Base-by-base conservation (phyloP, 2,329 filamentous ascomycete genomes). In the Nemania abortiva region DNA sequence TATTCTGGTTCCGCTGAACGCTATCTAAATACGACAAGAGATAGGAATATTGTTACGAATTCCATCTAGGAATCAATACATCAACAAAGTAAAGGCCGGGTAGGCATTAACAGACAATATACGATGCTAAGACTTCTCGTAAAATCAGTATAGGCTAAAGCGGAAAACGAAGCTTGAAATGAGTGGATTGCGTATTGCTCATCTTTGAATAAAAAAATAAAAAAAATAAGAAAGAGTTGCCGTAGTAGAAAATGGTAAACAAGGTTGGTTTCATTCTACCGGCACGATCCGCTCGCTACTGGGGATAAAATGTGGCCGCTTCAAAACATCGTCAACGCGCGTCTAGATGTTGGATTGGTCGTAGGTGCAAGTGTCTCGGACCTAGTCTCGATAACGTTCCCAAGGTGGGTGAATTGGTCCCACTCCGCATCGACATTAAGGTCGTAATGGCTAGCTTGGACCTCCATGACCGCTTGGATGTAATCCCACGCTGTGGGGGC, bases 371-470 rank as follows among this genome's bases (percentile, higher is more conserved):
- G 49, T 24, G 24, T 22, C 45, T 47, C 55, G 10, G 58, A 39
- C n/a, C 60, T 45, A 15, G 62, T 49, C 47, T 73, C 71, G 15
- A 70, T 72, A 27, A 73, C 57, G 1, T 72, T 72, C 2, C 75
- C 72, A 1, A 76, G 72, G 52, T 73, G 71, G 1, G 50, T 70
- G 47, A 72, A 75, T 39, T 74, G 73, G 55, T 74, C 74, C 74
- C 72, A 76, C 65, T 73, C 72, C 15, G 70, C 67, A 1, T 72
- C 66, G 2, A 72, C 59, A 24, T 72, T 70, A 11, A 69, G 54
- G 0, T 66, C 60, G 65, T 71, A 57, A 24, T 68, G 29, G 59
- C 47, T 66, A 6, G 74, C 74, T 49, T 74, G 68, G 31, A 71
- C 68, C 58, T 76, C 74, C 75, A 74, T 74, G 24, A 72, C 63